Conservation (phyloP, 352 stramenopile genomes). For the Globisporangium solare region DNA sequence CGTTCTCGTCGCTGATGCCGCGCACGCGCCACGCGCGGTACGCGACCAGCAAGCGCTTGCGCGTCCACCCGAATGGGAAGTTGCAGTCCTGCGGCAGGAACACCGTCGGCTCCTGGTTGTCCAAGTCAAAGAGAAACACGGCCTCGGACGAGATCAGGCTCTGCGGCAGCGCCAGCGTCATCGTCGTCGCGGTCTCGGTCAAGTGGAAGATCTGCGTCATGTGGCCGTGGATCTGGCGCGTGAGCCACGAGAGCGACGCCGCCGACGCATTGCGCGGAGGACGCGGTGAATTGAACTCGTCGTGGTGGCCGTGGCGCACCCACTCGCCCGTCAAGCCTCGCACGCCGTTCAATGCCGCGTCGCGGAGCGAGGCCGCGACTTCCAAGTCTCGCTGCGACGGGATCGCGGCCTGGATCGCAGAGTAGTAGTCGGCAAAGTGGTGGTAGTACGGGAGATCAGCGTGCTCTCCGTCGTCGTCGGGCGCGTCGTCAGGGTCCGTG, state of each 20-base stretch:
- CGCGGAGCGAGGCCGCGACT: slow-evolving; percentile 35
- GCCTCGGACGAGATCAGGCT: slow-evolving; percentile 49
- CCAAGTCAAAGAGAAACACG: slow-evolving; percentile 47
- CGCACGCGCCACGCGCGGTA: slow-evolving; percentile 65
- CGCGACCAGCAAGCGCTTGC: slow-evolving; percentile 45
- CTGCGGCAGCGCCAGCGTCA: slow-evolving; percentile 54
- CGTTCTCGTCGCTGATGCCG: slow-evolving; percentile 40
- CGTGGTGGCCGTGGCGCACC: slow-evolving; percentile 32
- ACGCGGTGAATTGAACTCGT: slow-evolving; percentile 35
- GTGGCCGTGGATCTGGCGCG: slow-evolving; percentile 48
- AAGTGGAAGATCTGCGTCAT: slow-evolving; percentile 48
- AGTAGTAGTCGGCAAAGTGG: slow-evolving; percentile 47
- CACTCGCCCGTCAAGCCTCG: slow-evolving; percentile 45
- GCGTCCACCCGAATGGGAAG: slow-evolving; percentile 52
- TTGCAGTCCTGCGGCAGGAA: slow-evolving; percentile 39
- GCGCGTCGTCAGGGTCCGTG: slow-evolving; percentile 36
- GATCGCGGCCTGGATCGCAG: slow-evolving; percentile 31
- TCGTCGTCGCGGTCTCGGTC: slow-evolving; percentile 51
- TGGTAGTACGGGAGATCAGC: slow-evolving; percentile 41
- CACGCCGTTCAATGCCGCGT: slow-evolving; percentile 32
- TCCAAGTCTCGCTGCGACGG: slow-evolving; percentile 39
- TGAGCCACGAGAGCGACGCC: slow-evolving; percentile 42
- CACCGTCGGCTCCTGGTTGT: slow-evolving; percentile 36
- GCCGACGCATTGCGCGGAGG: slow-evolving; percentile 14
- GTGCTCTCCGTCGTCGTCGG: slow-evolving; percentile 30